Conservation (phyloP, 495 filamentous ascomycete genomes). For the Astrothelium macrocarpum region DNA sequence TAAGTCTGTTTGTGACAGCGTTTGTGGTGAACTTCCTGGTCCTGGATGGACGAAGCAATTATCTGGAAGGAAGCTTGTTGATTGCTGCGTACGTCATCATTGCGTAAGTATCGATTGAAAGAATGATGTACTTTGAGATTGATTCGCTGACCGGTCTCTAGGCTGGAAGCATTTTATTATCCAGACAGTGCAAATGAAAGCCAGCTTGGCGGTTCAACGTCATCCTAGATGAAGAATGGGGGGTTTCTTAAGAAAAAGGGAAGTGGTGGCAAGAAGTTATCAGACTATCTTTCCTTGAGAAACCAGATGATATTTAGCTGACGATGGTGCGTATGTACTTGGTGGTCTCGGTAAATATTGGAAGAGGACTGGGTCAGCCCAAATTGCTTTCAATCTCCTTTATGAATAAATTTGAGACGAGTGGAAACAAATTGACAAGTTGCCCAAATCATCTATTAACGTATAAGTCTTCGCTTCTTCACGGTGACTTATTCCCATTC, state of each 20-base stretch:
- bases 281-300: too few relatives aligned
- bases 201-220: conserved; percentile 9
- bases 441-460: too few relatives aligned
- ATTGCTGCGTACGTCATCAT: conserved; percentile 80
- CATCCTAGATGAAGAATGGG: not conserved
- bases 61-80: conserved; percentile 74
- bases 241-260: not conserved
- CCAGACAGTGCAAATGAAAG: conserved; percentile 16
- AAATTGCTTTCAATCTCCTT: too few relatives aligned
- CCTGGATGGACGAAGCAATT: conserved; percentile 78
- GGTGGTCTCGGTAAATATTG: not conserved
- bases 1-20: conserved; percentile 72
- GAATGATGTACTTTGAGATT: not conserved
- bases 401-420: too few relatives aligned
- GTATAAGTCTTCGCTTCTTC: too few relatives aligned
- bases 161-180: conserved; percentile 21
- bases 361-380: not conserved
- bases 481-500: too few relatives aligned
- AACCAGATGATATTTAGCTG: too few relatives aligned
- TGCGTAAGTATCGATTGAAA: conserved; percentile 29
- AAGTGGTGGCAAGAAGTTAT: too few relatives aligned
- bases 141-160: not conserved
- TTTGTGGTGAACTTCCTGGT: conserved; percentile 90
- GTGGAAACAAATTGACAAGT: too few relatives aligned
- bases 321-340: not conserved